Conservation (phyloP, 108 stramenopile species). For the Parmales sp. region DNA sequence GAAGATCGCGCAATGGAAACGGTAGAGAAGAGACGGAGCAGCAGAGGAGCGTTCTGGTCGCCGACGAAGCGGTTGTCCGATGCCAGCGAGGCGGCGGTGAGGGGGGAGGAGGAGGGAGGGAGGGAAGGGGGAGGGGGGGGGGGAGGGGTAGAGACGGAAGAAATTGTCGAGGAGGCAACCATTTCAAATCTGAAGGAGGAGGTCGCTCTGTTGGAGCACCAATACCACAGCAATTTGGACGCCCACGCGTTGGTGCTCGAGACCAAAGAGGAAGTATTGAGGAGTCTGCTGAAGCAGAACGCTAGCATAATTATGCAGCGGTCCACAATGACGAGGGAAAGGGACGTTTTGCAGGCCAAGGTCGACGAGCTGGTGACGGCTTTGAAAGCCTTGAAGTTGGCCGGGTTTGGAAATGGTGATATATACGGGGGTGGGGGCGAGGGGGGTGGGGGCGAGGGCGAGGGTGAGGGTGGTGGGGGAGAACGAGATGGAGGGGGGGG, state of each 20-base stretch:
- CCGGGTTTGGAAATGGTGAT: background rate
- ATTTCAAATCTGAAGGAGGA: background rate
- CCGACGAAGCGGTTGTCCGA: background rate
- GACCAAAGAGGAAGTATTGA: conserved; percentile 4
- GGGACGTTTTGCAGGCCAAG: background rate
- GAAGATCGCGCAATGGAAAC: conserved; percentile 1
- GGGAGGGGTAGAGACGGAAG: background rate
- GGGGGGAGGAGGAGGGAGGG: background rate
- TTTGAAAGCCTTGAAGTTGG: background rate
- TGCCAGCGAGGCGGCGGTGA: background rate
- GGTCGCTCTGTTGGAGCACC: background rate
- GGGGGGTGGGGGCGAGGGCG: background rate
- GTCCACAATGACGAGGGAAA: background rate
- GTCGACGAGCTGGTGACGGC: background rate
- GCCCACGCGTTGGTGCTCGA: conserved; percentile 8
- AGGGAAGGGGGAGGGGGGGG: background rate
- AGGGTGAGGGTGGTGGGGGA: background rate
- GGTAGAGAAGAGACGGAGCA: conserved; percentile 7
- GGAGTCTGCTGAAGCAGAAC: conserved; percentile 2
- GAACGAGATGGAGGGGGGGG: too few relatives aligned
- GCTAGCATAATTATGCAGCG: background rate
- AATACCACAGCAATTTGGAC: conserved; percentile 9
- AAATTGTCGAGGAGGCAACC: background rate
- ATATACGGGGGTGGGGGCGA: background rate
- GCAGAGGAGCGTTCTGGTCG: conserved; percentile 2